Evolutionary conservation across 2,329 filamentous ascomycete genomes (phyloP), one percentile per base, ranked within the genome.

Genomic region (Exophiala oligosperma): DNA sequence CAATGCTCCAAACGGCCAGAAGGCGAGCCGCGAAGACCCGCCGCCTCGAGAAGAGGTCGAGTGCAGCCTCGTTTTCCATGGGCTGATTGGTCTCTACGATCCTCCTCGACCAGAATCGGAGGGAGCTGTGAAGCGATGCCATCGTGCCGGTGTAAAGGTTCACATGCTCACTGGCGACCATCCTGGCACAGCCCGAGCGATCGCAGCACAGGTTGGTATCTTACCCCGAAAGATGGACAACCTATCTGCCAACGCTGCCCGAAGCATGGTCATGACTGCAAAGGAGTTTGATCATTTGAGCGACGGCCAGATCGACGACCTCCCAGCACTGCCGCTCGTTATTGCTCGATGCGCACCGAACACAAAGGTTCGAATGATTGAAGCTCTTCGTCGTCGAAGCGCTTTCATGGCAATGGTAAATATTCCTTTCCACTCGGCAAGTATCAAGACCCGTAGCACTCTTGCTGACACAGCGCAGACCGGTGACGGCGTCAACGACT

Each of bases 401-500:
- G 81, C 82, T 9, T 93, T 89, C 72, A 90, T 88, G 70, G 91
- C 90, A 55, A 94, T 95, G 90, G 54, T 61, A 37, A 54, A 51
- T 35, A 35, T 35, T 35, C 17, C 17, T 35, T 35, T 11, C 32
- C 17, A 17, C 6, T 44, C 12, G 12, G 14, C 4, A 7, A 8
- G 7, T 11, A 35, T 35, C 9, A 35, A 8, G 9, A 35, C 32
- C 17, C 17, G 17, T 17, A 17, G 17, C 17, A 37, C 14, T 35
- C 8, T 14, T 17, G 35, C 12, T 17, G 28, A 35, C 21, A n/a
- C 12, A 23, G 17, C 3, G 14, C 21, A 63, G 61, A 95, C 91
- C 28, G 91, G 91, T 65, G 91, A 95, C 64, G 91, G 91, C 55
- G 91, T 94, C 62, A 95, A 95, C 69, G 91, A 95, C 70, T 90